These are phyloP conservation scores for Podosphaera fusca DNA, from an alignment of 2,329 filamentous ascomycete genomes.

Conservation along the genomic window DNA sequence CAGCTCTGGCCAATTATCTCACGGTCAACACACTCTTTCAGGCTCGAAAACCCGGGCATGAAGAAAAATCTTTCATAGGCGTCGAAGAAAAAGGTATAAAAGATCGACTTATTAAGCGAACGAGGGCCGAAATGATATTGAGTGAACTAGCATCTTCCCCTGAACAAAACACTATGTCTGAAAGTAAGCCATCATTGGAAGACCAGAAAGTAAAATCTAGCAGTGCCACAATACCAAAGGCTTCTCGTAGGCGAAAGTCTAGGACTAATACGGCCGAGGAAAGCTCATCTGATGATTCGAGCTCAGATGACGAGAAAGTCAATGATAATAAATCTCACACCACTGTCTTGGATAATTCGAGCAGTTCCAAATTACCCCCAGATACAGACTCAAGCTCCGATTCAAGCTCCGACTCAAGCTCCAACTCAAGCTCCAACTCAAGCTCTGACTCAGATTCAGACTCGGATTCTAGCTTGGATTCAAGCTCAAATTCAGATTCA, in stretches of 20 bases:
- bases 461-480: neutral
- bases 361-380: neutral
- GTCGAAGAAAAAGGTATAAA: constrained; percentile 28
- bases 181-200: constrained; percentile 2
- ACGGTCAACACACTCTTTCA: constrained; percentile 10
- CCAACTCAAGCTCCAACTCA: neutral
- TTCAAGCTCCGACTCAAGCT: neutral
- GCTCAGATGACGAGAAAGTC: constrained; percentile 4
- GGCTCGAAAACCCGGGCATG: constrained; percentile 7
- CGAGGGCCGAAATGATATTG: constrained; percentile 35
- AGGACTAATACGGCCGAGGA: constrained; percentile 11
- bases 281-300: constrained; percentile 8
- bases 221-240: constrained; percentile 24
- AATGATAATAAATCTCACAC: constrained; percentile 2
- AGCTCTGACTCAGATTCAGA: neutral
- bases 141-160: constrained; percentile 22
- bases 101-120: constrained; percentile 34
- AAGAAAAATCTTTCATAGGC: constrained; percentile 14
- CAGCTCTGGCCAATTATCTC: constrained; percentile 20
- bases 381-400: no score
- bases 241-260: constrained; percentile 23
- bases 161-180: neutral
- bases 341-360: neutral
- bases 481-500: neutral
- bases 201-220: neutral